A percentile compares a stretch with the other conserved stretches of the same genome.
Conservation (phyloP, 805 yeast species). For the Schizosaccharomyces osmophilus region DNA sequence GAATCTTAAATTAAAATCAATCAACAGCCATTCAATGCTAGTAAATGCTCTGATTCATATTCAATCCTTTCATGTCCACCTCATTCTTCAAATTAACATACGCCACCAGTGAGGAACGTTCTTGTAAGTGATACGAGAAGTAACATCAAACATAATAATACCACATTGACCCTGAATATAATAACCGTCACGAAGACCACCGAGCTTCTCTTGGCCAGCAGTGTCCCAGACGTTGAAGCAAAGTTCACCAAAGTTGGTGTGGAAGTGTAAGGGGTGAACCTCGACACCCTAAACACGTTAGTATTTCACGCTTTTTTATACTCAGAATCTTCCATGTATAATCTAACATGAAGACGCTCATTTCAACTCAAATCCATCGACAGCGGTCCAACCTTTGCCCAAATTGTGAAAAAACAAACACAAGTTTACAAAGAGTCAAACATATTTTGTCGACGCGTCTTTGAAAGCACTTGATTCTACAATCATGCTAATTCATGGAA, state of each 20-base stretch:
- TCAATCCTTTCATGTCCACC: neutral
- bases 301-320: too few species aligned
- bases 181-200: conserved; percentile 98
- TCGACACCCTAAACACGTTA: conserved; percentile 54
- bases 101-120: conserved; percentile 99
- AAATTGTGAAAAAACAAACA: too few species aligned
- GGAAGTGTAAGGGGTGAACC: conserved; percentile 94
- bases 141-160: conserved; percentile 98
- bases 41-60: neutral
- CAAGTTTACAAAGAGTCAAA: neutral
- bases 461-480: too few species aligned
- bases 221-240: conserved; percentile 99
- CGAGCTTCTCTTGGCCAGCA: conserved; percentile 98
- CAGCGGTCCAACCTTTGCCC: too few species aligned
- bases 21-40: neutral
- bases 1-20: too few species aligned
- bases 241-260: conserved; percentile 95
- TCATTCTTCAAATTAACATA: conserved; percentile 6
- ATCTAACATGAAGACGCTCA: too few species aligned
- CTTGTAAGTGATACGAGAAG: conserved; percentile 97
- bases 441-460: neutral
- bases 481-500: too few species aligned
- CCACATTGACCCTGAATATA: conserved; percentile 99
- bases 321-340: too few species aligned
- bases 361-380: too few species aligned